A percentile compares a stretch with the other conserved stretches of the same genome.
These are phyloP conservation scores for Barbatosphaeria neglecta DNA, from an alignment of 495 filamentous ascomycete species.

Conservation along the genomic window DNA sequence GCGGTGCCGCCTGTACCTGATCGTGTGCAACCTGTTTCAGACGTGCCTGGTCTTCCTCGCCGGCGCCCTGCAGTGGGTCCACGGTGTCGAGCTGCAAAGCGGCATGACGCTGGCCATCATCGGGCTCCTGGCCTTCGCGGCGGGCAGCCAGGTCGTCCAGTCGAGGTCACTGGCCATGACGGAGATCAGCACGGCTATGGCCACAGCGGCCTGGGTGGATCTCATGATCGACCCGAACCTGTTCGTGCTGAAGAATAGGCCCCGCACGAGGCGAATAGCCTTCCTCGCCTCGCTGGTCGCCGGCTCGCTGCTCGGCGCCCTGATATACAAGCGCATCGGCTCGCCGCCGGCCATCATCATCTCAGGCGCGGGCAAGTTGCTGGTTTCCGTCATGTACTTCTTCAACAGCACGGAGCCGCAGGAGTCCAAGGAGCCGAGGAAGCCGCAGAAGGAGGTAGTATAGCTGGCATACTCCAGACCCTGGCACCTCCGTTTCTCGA, in stretches of 20 bases:
- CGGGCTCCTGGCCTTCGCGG: conserved; percentile 41
- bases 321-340: conserved; percentile 27
- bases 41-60: conserved; percentile 42
- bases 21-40: conserved; percentile 40
- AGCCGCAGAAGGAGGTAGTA: conserved; percentile 8
- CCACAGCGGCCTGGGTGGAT: conserved; percentile 52
- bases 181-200: conserved; percentile 58
- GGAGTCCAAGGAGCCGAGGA: too few relatives aligned
- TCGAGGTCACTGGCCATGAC: conserved; percentile 41
- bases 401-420: conserved; percentile 30
- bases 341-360: conserved; percentile 30
- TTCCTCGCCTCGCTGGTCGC: conserved; percentile 39
- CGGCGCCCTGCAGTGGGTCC: conserved; percentile 31
- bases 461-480: too few relatives aligned
- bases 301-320: conserved; percentile 44
- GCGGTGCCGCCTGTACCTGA: conserved; percentile 38
- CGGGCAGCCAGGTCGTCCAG: conserved; percentile 49
- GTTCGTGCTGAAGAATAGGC: conserved; percentile 29
- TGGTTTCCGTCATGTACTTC: conserved; percentile 33
- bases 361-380: conserved; percentile 30
- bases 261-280: conserved; percentile 37
- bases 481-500: too few relatives aligned
- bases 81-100: conserved; percentile 20
- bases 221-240: conserved; percentile 43
- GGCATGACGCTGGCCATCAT: conserved; percentile 29